Percentiles rank a stretch among this genome's conserved stretches.
Conservation (phyloP, 345 rosid species). For the Luvunga scandens region DNA sequence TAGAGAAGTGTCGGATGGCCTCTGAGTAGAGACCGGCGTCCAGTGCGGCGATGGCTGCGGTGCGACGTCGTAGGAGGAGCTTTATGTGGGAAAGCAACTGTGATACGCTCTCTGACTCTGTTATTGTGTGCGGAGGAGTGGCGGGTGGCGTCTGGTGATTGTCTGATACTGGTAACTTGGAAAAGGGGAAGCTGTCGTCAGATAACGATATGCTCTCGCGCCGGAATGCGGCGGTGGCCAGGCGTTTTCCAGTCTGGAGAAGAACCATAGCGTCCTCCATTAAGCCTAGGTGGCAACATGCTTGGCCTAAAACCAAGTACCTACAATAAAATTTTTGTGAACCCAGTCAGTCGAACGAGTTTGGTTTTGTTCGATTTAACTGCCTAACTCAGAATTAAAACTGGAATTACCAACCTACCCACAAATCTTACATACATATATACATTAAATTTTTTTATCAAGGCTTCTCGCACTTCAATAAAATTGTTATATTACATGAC, state of each 20-base stretch:
- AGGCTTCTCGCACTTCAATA: no score
- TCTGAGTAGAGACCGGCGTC: slow-evolving; percentile 78
- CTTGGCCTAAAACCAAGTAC: slow-evolving; percentile 82
- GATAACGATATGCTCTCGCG: slow-evolving; percentile 82
- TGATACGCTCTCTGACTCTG: slow-evolving; percentile 54
- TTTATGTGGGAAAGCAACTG: slow-evolving; percentile 80
- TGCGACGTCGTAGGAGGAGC: slow-evolving; percentile 81
- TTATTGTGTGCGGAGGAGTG: slow-evolving; percentile 45
- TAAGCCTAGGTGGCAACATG: slow-evolving; percentile 85
- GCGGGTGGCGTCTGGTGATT: slow-evolving; percentile 37
- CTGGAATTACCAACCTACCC: background rate
- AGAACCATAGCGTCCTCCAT: slow-evolving; percentile 99
- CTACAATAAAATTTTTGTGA: slow-evolving; percentile 25
- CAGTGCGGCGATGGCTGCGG: slow-evolving; percentile 83
- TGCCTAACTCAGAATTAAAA: background rate
- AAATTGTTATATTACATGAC: no score
- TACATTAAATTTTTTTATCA: no score
- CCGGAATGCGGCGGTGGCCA: slow-evolving; percentile 91
- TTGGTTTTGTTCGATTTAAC: background rate
- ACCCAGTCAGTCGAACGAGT: background rate
- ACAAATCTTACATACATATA: background rate
- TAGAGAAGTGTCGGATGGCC: slow-evolving; percentile 89
- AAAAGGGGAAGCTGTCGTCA: slow-evolving; percentile 78
- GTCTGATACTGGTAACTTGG: slow-evolving; percentile 29
- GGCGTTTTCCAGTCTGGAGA: slow-evolving; percentile 89